Conservation (phyloP, 108 stramenopile species). For the Fragilaria crotonensis region DNA sequence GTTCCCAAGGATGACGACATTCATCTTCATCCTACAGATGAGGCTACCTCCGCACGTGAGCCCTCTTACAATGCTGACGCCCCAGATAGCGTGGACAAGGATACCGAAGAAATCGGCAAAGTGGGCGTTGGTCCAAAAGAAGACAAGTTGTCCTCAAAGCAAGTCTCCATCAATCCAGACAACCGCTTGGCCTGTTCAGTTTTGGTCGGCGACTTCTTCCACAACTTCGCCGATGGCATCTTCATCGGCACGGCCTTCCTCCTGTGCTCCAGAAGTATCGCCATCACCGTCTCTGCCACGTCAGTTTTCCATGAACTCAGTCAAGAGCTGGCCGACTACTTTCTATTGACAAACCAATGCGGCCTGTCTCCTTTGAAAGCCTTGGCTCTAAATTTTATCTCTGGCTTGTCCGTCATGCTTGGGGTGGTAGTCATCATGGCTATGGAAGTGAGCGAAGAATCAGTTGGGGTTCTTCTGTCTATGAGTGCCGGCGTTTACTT, state of each 20-base stretch:
- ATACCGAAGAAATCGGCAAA: conserved; percentile 1
- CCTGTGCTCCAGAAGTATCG: conserved; percentile 32
- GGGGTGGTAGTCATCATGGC: conserved; percentile 52
- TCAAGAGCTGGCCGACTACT: conserved; percentile 82
- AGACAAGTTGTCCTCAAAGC: neutral
- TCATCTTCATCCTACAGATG: neutral
- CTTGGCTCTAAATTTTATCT: conserved; percentile 51
- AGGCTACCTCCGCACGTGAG: neutral
- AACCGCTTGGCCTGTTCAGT: conserved; percentile 20
- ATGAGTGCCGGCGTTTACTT: conserved; percentile 75
- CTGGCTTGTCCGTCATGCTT: conserved; percentile 53
- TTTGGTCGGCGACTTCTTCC: conserved; percentile 56
- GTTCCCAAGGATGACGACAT: conserved; percentile 10
- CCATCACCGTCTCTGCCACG: conserved; percentile 40
- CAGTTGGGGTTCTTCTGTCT: conserved; percentile 56
- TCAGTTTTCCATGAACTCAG: conserved; percentile 76
- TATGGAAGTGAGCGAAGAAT: conserved; percentile 24
- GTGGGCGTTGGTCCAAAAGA: neutral
- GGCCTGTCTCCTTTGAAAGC: conserved; percentile 43
- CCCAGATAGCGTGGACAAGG: conserved; percentile 1
- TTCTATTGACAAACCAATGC: conserved; percentile 55
- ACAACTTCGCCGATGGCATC: conserved; percentile 82
- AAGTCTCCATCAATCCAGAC: neutral
- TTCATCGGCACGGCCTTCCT: conserved; percentile 76
- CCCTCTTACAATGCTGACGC: conserved; percentile 2